phyloP scores from a whole-genome alignment of 1,284 basidiomycete species.

The Irpex rosettiformis region DNA sequence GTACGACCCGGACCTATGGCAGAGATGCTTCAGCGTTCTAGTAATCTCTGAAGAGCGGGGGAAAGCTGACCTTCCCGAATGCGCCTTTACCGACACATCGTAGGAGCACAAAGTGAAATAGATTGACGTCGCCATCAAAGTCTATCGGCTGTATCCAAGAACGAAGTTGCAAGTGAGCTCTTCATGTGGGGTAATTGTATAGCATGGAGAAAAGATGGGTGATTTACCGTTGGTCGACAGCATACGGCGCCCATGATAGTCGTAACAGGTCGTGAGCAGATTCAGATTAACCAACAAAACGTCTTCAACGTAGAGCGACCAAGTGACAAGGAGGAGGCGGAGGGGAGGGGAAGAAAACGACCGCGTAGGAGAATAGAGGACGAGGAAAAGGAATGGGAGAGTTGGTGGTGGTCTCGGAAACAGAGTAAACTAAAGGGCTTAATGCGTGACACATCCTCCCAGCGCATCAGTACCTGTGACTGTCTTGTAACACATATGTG shows the following conservation, averaged over 20 bases:
- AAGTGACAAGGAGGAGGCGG: slow-evolving; percentile 18
- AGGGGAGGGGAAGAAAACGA: slow-evolving; percentile 13
- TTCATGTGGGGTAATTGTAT: slow-evolving; percentile 10
- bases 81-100: slow-evolving; percentile 97
- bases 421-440: slow-evolving; percentile 2
- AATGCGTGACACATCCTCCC: slow-evolving; percentile 8
- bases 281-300: background rate
- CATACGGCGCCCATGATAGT: slow-evolving; percentile 76
- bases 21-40: too few relatives aligned
- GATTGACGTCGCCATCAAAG: slow-evolving; percentile 95
- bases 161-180: background rate
- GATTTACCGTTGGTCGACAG: slow-evolving; percentile 70
- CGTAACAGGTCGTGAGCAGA: slow-evolving; percentile 21
- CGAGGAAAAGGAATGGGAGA: slow-evolving; percentile 14
- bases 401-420: slow-evolving; percentile 11
- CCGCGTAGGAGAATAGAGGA: slow-evolving; percentile 11
- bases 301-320: slow-evolving; percentile 21
- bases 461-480: slow-evolving; percentile 15
- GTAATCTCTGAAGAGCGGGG: too few relatives aligned
- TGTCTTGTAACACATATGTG: too few relatives aligned
- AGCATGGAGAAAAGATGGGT: slow-evolving; percentile 20
- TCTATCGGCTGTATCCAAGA: slow-evolving; percentile 76
- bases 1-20: slow-evolving; percentile 91
- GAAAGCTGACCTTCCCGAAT: slow-evolving; percentile 83
- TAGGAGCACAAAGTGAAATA: slow-evolving; percentile 95